Base-by-base conservation (phyloP, 805 yeast species). In the Pichia scutulata region DNA sequence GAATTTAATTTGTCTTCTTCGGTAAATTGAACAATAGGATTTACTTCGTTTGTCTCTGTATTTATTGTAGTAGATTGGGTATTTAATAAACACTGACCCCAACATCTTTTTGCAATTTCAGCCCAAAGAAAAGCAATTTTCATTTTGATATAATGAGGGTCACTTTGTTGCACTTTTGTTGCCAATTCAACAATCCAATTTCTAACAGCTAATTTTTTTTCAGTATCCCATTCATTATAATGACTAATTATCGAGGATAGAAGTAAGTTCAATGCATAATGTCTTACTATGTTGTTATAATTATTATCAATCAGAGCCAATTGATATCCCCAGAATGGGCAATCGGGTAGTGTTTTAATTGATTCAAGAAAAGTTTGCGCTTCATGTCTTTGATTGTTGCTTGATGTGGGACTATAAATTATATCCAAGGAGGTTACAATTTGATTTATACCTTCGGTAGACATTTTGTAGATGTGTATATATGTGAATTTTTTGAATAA, bases 41-140 rank as follows among this genome's bases (percentile, higher is more conserved):
- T 41, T 39, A 8, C 22, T 39, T 39, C 23, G n/a, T 26, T 41
- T 23, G 10, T 12, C 19, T 30, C 36, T 4, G 44, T 12, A 25
- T 41, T 18, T 10, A 22, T 23, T 14, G 14, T 22, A 14, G 23
- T n/a, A 21, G 23, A 23, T 12, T 59, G 57, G 24, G 53, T 52
- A 30, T 57, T 57, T 10, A 62, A 73, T n/a, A 86, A 67, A 52
- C 77, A 81, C 39, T 78, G 72, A 18, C 97, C 97, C 99, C 99
- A 93, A 28, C 82, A 76, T 51, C 96, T 75, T 62, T 93, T 93
- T 12, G 96, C 95, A 8, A 93, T 72, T 41, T 86, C 84, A 0
- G 87, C 96, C 97, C 98, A 90, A 24, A 93, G 68, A 55, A 80
- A 84, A 14, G 97, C 95, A 40, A 90, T 62, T 66, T 93, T 93